These are phyloP conservation scores for Penicillium paneum DNA, from an alignment of 2,329 filamentous ascomycete genomes.

Conservation along the genomic window DNA sequence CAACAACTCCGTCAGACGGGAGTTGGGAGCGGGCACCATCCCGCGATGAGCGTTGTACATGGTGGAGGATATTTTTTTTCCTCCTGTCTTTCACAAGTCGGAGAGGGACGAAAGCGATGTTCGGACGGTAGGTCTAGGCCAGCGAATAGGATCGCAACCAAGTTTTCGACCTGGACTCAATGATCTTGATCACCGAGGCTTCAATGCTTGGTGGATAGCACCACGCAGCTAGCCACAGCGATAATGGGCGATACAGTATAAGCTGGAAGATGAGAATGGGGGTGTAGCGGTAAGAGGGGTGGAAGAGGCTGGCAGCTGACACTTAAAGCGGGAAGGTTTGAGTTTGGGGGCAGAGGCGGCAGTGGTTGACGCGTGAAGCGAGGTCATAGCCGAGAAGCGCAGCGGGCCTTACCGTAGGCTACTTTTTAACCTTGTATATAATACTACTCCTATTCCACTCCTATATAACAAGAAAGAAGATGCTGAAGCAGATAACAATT, in stretches of 20 bases:
- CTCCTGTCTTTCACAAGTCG: background rate
- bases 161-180: slow-evolving; percentile 7
- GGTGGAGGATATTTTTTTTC: slow-evolving; percentile 18
- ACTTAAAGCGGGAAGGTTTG: slow-evolving; percentile 22
- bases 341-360: slow-evolving; percentile 26
- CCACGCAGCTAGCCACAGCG: slow-evolving; percentile 24
- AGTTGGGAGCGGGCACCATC: slow-evolving; percentile 68
- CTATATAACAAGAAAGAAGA: background rate
- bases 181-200: slow-evolving; percentile 18
- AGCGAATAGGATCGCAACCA: slow-evolving; percentile 1
- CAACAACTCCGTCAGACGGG: slow-evolving; percentile 83
- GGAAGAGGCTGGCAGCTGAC: slow-evolving; percentile 24
- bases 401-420: background rate
- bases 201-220: slow-evolving; percentile 25
- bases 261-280: slow-evolving; percentile 5
- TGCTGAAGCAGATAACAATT: background rate
- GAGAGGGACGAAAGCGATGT: background rate
- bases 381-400: slow-evolving; percentile 29
- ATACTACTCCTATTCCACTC: no score
- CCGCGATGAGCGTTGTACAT: slow-evolving; percentile 90
- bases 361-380: slow-evolving; percentile 37
- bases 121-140: background rate
- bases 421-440: background rate
- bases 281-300: slow-evolving; percentile 10
- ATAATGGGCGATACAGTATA: slow-evolving; percentile 6